phyloP scores from a whole-genome alignment of 2,329 filamentous ascomycete genomes.

The Ophiocordyceps camponoti-rufipedis region DNA sequence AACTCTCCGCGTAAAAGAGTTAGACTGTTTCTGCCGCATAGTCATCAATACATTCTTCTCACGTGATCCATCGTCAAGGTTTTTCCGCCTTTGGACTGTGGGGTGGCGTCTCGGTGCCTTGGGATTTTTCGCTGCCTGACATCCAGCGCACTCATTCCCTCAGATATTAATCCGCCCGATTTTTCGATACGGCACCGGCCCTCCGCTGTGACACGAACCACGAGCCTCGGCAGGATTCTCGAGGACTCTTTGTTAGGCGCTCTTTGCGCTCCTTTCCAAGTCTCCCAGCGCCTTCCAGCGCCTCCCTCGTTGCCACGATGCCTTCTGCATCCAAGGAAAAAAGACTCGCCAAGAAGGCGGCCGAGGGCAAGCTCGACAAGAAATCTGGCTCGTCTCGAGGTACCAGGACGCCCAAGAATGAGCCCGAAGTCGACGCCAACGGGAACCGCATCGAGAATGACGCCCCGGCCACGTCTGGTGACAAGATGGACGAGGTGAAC shows the following conservation, averaged over 20 bases:
- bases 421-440: slow-evolving; percentile 44
- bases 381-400: slow-evolving; percentile 46
- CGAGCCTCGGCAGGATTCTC: neutral
- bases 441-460: slow-evolving; percentile 38
- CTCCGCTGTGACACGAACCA: neutral
- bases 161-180: neutral
- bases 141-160: neutral
- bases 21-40: neutral
- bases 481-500: slow-evolving; percentile 66
- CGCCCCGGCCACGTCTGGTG: slow-evolving; percentile 48
- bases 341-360: slow-evolving; percentile 52
- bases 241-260: neutral
- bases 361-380: slow-evolving; percentile 52
- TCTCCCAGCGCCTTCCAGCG: too few relatives aligned
- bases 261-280: neutral
- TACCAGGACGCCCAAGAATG: slow-evolving; percentile 54
- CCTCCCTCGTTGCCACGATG: slow-evolving; percentile 30
- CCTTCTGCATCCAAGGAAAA: slow-evolving; percentile 54
- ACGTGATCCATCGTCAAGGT: neutral
- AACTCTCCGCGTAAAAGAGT: too few relatives aligned
- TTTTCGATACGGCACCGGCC: neutral
- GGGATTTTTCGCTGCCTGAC: slow-evolving; percentile 15
- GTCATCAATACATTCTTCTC: neutral
- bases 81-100: neutral
- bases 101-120: neutral